phyloP scores from a whole-genome alignment of 371 early-diverging fungal genomes.

The Mortierella sp. region DNA sequence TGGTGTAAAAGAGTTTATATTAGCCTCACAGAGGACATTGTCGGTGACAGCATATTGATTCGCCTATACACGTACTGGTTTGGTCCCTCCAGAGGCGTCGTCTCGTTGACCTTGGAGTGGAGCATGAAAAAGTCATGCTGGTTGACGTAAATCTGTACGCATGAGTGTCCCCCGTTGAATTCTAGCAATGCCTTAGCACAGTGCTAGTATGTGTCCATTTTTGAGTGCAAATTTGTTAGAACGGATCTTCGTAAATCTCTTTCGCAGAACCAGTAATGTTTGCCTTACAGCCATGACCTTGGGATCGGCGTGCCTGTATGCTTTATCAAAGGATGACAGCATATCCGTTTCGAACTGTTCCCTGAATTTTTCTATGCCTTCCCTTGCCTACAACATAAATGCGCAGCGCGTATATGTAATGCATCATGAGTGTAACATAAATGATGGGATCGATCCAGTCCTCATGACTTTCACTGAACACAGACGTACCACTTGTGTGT shows the following conservation, averaged over 20 bases:
- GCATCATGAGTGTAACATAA: neutral
- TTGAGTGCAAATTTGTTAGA: neutral
- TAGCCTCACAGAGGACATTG: neutral
- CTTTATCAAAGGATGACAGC: slow-evolving; percentile 87
- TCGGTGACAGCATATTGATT: no score
- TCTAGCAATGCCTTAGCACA: slow-evolving; percentile 89
- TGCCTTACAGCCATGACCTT: slow-evolving; percentile 72
- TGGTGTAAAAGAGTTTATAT: neutral
- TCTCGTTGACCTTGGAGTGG: slow-evolving; percentile 75
- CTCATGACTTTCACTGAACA: no score
- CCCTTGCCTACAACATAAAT: slow-evolving; percentile 73
- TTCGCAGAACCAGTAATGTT: no score
- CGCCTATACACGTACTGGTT: slow-evolving; percentile 41
- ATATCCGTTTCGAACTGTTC: slow-evolving; percentile 92
- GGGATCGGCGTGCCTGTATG: slow-evolving; percentile 78
- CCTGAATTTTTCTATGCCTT: slow-evolving; percentile 90
- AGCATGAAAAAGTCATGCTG: slow-evolving; percentile 96
- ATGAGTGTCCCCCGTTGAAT: slow-evolving; percentile 96
- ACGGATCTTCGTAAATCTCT: no score
- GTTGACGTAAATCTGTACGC: slow-evolving; percentile 94
- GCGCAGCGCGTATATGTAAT: no score
- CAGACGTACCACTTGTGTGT: slow-evolving; percentile 72
- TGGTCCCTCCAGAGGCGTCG: slow-evolving; percentile 39
- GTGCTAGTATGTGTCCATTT: slow-evolving; percentile 60
- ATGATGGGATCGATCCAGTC: neutral